Percentiles rank a stretch among this genome's conserved stretches.
Conservation (phyloP, 176 grass and related monocot genomes). For the Ensete glaucum region DNA sequence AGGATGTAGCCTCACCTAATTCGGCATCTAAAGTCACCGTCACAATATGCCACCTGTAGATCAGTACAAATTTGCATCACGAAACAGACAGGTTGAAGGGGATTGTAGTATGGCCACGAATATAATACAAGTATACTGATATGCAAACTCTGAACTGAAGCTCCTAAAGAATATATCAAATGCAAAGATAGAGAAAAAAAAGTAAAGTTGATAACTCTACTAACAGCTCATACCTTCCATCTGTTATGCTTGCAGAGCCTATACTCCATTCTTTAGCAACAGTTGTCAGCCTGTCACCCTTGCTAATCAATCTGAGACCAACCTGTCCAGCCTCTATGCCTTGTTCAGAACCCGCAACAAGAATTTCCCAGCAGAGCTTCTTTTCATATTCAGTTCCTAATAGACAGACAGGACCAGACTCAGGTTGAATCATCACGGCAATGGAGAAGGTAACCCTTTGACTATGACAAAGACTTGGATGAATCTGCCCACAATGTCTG, state of each 20-base stretch:
- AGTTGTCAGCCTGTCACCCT: constrained; percentile 77
- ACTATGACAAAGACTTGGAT: constrained; percentile 56
- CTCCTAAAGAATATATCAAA: neutral
- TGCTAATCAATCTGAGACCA: constrained; percentile 82
- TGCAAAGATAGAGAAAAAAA: neutral
- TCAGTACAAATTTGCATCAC: constrained; percentile 1
- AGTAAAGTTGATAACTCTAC: no score
- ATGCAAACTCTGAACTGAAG: neutral
- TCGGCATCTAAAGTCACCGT: constrained; percentile 96
- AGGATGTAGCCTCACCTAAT: constrained; percentile 90
- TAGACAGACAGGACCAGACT: constrained; percentile 93
- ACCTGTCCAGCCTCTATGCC: constrained; percentile 97
- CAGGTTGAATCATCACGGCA: constrained; percentile 87
- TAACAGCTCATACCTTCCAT: constrained; percentile 71
- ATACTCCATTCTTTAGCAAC: constrained; percentile 98
- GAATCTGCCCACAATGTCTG: constrained; percentile 77
- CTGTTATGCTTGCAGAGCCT: constrained; percentile 79
- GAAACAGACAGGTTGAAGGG: no score
- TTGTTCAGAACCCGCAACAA: constrained; percentile 91
- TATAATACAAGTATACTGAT: neutral
- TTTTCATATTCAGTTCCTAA: constrained; percentile 92
- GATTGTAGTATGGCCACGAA: neutral
- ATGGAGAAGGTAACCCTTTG: constrained; percentile 70
- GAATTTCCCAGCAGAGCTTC: constrained; percentile 94
- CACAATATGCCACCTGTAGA: constrained; percentile 89